Evolutionary conservation across 768 basidiomycete species (phyloP).

Genomic region (Kwoniella europaea): DNA sequence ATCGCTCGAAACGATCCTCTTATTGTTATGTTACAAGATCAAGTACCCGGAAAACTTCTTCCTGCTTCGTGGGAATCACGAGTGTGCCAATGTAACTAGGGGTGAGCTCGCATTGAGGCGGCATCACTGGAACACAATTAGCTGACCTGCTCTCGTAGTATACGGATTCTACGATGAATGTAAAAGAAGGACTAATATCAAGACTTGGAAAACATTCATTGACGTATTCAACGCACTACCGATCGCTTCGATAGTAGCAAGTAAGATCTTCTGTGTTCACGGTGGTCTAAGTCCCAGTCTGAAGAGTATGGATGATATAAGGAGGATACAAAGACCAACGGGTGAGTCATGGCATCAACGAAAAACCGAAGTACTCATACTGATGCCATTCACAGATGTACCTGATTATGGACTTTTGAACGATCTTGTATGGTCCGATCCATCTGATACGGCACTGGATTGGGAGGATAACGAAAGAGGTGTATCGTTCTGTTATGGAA

Average conservation of each 20-base stretch:
- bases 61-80: slow-evolving; percentile 94
- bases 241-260: slow-evolving; percentile 96
- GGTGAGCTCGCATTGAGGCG: slow-evolving; percentile 64
- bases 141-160: slow-evolving; percentile 63
- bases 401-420: slow-evolving; percentile 97
- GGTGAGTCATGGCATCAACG: slow-evolving; percentile 37
- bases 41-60: slow-evolving; percentile 99
- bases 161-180: slow-evolving; percentile 99
- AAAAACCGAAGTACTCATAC: no score
- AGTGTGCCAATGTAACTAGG: slow-evolving; percentile 98
- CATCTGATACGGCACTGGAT: slow-evolving; percentile 93
- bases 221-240: slow-evolving; percentile 99
- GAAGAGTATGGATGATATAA: slow-evolving; percentile 90
- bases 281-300: slow-evolving; percentile 76
- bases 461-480: slow-evolving; percentile 99
- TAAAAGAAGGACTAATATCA: slow-evolving; percentile 98
- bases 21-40: slow-evolving; percentile 98
- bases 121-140: not conserved
- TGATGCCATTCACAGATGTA: slow-evolving; percentile 67
- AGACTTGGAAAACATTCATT: slow-evolving; percentile 99
- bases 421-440: slow-evolving; percentile 97
- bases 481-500: slow-evolving; percentile 98
- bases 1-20: slow-evolving; percentile 94
- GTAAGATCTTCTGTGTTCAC: slow-evolving; percentile 99
- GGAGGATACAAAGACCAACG: slow-evolving; percentile 94